Evolutionary conservation across 1,284 basidiomycete species (phyloP), one percentile per base, ranked within the genome.

Genomic region (Psilocybe mexicana): DNA sequence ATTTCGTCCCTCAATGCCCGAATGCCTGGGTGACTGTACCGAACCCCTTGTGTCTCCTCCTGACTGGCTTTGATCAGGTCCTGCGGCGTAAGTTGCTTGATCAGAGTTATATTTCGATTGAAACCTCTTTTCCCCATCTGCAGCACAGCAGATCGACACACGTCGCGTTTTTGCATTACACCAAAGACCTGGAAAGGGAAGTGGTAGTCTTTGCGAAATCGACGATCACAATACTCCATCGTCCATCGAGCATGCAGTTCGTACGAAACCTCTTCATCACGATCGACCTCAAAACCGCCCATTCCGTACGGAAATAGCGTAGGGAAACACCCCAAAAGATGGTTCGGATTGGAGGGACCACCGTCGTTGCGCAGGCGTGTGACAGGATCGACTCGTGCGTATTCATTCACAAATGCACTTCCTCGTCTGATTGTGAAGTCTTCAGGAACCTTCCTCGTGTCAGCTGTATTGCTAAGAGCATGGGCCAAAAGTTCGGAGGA

Each of bases 261-360:
- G 33, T 75, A 79, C 0, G 62, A n/a, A 0, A 80, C 61, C 1
- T 52, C 12, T 0, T 49, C 18, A 0, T 25, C n/a, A 1, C 68
- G 51, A 2, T 58, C 40, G 0, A 61, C 63, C 51, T 79, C 76
- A 14, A 76, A 58, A 24, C 52, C 52, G 2, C 52, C 45, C 3
- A 5, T 14, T 0, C 73, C 76, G 62, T 75, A 79, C 0, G 77
- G 78, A 58, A 76, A 80, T 0, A 79, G 23, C 0, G 43, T 52
- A 2, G 59, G 63, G 26, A 64, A 64, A 26, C 54, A 24, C 5
- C 67, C 67, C 12, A 72, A 60, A 1, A 73, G 63, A 42, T 66
- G 65, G 43, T 72, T 67, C 0, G 69, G 55, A 10, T 66, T 53
- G 0, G 58, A 50, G 0, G 63, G 35, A 44, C 23, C 38, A 30